phyloP scores from a whole-genome alignment of 1,139 yeast species.

The Hyphopichia wangnamkhiaoensis region DNA sequence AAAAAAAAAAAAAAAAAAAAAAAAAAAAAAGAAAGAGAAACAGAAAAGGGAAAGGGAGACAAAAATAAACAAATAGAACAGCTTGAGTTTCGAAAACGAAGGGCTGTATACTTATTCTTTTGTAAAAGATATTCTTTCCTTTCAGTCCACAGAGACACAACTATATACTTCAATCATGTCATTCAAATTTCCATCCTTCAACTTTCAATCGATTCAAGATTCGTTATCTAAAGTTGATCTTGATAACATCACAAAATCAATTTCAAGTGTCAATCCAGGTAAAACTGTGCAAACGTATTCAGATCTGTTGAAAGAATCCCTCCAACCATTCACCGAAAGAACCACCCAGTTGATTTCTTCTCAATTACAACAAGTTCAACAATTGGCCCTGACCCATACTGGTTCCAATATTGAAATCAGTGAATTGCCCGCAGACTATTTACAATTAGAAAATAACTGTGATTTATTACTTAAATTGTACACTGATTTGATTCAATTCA shows the following conservation, averaged over 20 bases:
- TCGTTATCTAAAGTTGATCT: slow-evolving; percentile 44
- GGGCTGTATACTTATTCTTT: too few species aligned
- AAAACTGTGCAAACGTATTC: slow-evolving; percentile 23
- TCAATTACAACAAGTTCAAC: slow-evolving; percentile 48
- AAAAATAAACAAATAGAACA: too few species aligned
- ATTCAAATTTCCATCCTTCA: slow-evolving; percentile 50
- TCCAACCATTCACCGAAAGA: slow-evolving; percentile 46
- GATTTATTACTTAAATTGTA: slow-evolving; percentile 62
- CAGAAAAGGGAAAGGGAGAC: too few species aligned
- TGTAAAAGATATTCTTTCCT: not conserved
- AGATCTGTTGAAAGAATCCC: slow-evolving; percentile 41
- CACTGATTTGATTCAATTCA: slow-evolving; percentile 58
- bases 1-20: too few species aligned
- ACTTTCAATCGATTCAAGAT: slow-evolving; percentile 49
- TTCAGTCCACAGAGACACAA: not conserved
- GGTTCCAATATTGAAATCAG: slow-evolving; percentile 44
- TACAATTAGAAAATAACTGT: slow-evolving; percentile 63
- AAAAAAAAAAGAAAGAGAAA: too few species aligned
- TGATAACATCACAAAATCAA: slow-evolving; percentile 36
- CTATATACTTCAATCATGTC: slow-evolving; percentile 33
- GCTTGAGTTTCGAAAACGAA: too few species aligned
- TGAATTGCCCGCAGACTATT: slow-evolving; percentile 73
- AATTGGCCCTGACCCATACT: slow-evolving; percentile 30
- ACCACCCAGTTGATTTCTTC: slow-evolving; percentile 38
- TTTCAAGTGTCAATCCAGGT: slow-evolving; percentile 41